Conservation (phyloP, 768 basidiomycete species). For the Mycena epipterygia region DNA sequence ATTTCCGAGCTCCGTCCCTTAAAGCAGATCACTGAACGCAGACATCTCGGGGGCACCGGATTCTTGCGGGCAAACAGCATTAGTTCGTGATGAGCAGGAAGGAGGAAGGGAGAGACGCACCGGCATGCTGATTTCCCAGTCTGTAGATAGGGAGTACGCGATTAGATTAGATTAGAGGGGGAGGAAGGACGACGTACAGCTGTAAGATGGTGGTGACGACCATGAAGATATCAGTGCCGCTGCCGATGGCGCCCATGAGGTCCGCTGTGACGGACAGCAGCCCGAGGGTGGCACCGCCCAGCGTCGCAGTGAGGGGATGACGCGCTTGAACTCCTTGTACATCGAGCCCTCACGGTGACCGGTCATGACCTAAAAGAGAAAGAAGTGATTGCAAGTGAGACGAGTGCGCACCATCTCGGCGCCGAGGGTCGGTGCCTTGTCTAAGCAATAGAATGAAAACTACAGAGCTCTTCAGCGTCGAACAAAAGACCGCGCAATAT, state of each 20-base stretch:
- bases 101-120: too few relatives aligned
- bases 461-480: too few relatives aligned
- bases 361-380: slow-evolving; percentile 71
- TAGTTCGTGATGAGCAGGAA: too few relatives aligned
- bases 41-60: too few relatives aligned
- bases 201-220: slow-evolving; percentile 98
- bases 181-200: slow-evolving; percentile 66
- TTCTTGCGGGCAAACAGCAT: too few relatives aligned
- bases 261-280: slow-evolving; percentile 93
- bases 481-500: too few relatives aligned
- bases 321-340: slow-evolving; percentile 99
- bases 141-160: neutral
- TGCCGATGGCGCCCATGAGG: slow-evolving; percentile 95
- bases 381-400: neutral
- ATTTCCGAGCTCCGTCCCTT: too few relatives aligned
- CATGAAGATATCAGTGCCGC: slow-evolving; percentile 97
- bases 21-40: too few relatives aligned
- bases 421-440: too few relatives aligned
- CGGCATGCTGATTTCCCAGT: too few relatives aligned
- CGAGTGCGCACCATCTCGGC: too few relatives aligned
- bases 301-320: slow-evolving; percentile 97
- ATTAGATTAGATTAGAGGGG: neutral
- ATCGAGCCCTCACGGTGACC: slow-evolving; percentile 97
- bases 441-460: too few relatives aligned
- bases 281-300: slow-evolving; percentile 97